Base-by-base conservation (phyloP, 257 asterid genomes). In the Fraxinus pennsylvanica region DNA sequence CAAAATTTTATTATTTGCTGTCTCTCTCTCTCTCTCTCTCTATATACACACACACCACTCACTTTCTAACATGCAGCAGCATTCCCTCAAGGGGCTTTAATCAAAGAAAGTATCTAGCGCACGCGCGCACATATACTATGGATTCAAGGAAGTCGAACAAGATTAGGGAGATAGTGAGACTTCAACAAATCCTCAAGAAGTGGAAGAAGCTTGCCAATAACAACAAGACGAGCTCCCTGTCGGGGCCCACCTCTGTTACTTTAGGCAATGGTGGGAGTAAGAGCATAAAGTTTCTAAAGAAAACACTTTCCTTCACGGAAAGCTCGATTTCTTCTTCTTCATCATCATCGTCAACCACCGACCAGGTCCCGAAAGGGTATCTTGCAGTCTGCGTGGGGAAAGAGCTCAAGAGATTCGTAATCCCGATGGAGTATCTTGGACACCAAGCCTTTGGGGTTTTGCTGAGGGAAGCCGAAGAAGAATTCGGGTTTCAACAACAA, bases 91-190 rank as follows among this genome's bases (percentile, higher is more conserved):
- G 57, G n/a, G 57, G n/a, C 6, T 47, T 13, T 0, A 47, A 41
- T 9, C 15, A 41, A 41, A 39, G 12, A 3, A 13, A 43, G n/a
- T 14, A 47, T 3, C 15, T 47, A 12, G 14, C 13, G 14, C 5
- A 0, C 3, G 3, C 54, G 33, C 6, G 59, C 45, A 50, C 15
- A 59, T 10, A 71, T 14, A 45, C 2, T 27, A 80, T 83, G 89
- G 88, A 88, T 74, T 43, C 90, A 47, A 81, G 82, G 78, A 87
- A 91, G 81, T 87, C 94, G 17, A 91, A 90, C 92, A 93, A 93
- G 87, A 93, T 91, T 59, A 90, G 94, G 71, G 96, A 93, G 25
- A 91, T 93, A 74, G 97, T 93, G 14, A 86, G 96, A 87, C 97
- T 93, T 47, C 97, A 91, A 74, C 97, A 91, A 78, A 79, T 93